Conservation (phyloP, 257 asterid species). For the Echium plantagineum region DNA sequence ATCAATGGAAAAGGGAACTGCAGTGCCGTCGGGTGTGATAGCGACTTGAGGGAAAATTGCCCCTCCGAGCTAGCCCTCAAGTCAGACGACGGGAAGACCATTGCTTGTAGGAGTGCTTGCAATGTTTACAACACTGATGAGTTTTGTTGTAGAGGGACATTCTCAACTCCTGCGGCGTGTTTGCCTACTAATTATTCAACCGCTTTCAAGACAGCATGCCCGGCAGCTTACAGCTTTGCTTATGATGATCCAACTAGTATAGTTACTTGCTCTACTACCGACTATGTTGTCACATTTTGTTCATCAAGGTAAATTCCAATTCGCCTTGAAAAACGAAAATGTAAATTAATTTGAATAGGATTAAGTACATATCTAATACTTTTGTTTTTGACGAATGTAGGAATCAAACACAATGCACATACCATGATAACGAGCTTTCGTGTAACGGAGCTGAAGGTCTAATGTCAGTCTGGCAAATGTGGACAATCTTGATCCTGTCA, state of each 20-base stretch:
- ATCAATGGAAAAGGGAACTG: conserved; percentile 44
- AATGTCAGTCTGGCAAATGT: conserved; percentile 10
- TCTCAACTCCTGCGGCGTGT: conserved; percentile 34
- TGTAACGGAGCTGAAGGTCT: conserved; percentile 32
- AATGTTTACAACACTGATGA: conserved; percentile 37
- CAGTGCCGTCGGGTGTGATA: conserved; percentile 47
- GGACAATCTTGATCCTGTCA: conserved; percentile 21
- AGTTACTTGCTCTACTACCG: conserved; percentile 43
- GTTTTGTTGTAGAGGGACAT: conserved; percentile 44
- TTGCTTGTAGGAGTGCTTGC: conserved; percentile 60
- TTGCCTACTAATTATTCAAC: conserved; percentile 49
- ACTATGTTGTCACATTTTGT: conserved; percentile 43
- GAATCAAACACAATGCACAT: conserved; percentile 50
- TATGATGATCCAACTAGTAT: conserved; percentile 44
- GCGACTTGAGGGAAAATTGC: conserved; percentile 39
- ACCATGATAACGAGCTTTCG: conserved; percentile 30
- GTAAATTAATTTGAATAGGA: background rate
- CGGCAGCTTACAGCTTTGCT: conserved; percentile 52
- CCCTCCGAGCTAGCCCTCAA: conserved; percentile 34
- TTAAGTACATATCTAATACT: background rate
- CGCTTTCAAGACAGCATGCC: conserved; percentile 45
- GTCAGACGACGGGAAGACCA: conserved; percentile 14
- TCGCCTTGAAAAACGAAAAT: background rate
- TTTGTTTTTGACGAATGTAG: conserved; percentile 15
- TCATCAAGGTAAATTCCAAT: conserved; percentile 26